These are phyloP conservation scores for Tulasnella sp. DNA, from an alignment of 768 basidiomycete species.

Conservation along the genomic window DNA sequence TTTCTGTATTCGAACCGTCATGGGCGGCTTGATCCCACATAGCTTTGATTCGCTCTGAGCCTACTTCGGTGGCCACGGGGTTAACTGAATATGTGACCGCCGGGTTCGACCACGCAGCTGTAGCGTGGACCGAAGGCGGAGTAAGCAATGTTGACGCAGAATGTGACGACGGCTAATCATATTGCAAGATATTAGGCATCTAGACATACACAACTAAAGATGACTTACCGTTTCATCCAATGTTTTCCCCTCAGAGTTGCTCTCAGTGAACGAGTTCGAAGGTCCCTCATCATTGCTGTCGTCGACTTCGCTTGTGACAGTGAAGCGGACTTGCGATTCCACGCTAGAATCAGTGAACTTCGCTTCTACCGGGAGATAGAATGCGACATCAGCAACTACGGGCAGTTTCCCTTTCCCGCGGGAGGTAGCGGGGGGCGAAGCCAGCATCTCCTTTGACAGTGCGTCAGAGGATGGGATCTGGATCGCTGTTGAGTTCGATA, in stretches of 20 bases:
- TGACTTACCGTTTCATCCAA: constrained; percentile 38
- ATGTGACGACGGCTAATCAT: constrained; percentile 9
- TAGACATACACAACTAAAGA: background rate
- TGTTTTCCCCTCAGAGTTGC: constrained; percentile 36
- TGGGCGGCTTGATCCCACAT: constrained; percentile 64
- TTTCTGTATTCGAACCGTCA: constrained; percentile 29
- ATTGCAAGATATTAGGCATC: background rate
- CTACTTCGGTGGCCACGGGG: constrained; percentile 43
- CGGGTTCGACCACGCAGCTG: constrained; percentile 25
- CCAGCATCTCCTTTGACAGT: background rate
- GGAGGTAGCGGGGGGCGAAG: constrained; percentile 8
- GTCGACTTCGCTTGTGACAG: constrained; percentile 69
- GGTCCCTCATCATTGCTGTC: constrained; percentile 14
- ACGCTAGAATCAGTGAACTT: background rate
- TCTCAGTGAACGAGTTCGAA: constrained; percentile 21
- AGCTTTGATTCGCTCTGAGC: constrained; percentile 75
- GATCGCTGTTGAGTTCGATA: background rate
- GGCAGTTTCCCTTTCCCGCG: constrained; percentile 13
- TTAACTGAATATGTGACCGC: constrained; percentile 44
- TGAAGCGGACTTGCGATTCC: constrained; percentile 48
- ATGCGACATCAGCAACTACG: constrained; percentile 18
- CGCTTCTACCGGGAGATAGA: constrained; percentile 18
- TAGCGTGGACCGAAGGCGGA: constrained; percentile 10
- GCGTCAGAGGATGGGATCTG: background rate
- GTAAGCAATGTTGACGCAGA: constrained; percentile 12